phyloP scores from a whole-genome alignment of 2,329 filamentous ascomycete species.

The Botryotinia convoluta region DNA sequence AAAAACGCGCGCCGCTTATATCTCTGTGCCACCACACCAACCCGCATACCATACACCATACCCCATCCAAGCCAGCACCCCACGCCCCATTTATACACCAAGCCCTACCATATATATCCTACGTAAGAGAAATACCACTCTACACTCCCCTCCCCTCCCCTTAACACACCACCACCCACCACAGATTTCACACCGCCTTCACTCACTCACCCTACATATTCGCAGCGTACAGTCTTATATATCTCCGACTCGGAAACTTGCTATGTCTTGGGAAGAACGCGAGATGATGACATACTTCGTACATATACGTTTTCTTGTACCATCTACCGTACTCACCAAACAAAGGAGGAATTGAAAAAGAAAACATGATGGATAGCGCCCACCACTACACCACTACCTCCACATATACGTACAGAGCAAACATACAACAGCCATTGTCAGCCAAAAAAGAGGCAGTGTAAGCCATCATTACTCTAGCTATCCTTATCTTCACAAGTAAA shows the following conservation, averaged over 20 bases:
- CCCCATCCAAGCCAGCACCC: neutral
- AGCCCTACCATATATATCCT: neutral
- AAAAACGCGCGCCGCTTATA: neutral
- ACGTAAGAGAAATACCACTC: neutral
- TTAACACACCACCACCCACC: neutral
- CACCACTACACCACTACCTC: neutral
- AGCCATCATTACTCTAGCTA: neutral
- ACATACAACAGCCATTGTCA: neutral
- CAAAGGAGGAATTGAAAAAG: no score
- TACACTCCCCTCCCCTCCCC: neutral
- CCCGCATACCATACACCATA: neutral
- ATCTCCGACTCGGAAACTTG: neutral
- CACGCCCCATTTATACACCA: neutral
- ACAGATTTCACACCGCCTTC: neutral
- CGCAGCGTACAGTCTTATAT: neutral
- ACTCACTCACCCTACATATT: neutral
- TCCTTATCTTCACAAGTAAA: neutral
- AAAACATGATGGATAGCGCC: neutral
- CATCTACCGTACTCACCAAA: neutral
- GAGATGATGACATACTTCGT: neutral
- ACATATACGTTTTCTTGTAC: neutral
- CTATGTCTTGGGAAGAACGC: slow-evolving; percentile 4
- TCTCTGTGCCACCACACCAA: neutral
- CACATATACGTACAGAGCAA: neutral
- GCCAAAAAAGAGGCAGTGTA: neutral